Evolutionary conservation across 2,329 filamentous ascomycete genomes (phyloP), one percentile per base, ranked within the genome.

Genomic region (Fusarium nelsonii): DNA sequence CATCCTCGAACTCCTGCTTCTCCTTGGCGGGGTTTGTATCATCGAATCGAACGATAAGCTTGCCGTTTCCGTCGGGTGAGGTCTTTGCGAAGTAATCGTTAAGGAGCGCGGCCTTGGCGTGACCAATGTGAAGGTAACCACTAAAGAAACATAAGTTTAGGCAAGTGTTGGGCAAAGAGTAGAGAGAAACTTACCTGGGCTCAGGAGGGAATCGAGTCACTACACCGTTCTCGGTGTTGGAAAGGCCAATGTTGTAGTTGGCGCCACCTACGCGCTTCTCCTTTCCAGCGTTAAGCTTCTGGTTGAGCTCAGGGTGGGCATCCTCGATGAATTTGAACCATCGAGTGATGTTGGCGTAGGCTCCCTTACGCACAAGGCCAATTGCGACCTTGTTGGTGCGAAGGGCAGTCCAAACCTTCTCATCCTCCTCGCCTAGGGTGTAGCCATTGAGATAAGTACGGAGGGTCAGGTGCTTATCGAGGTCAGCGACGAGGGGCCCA

Each of bases 1-100:
- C 88, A 81, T 98, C 94, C 78, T 98, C 91, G 79, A 91, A 99
- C 82, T 98, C 96, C 78, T 95, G 90, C 84, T 97, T 97, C 85
- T 99, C 96, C 80, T 98, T 98, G 63, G 92, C 90, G 9, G 96
- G 96, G 81, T 99, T 99, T 58, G 96, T 99, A 77, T 99, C 96
- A 78, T 99, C 96, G 76, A 99, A 96, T 63, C 96, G 92, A 50
- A 98, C 88, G 63, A 97, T 90, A 74, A 99, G 85, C 75, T 91
- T 97, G 75, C 96, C 96, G 64, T 91, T 96, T 75, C 96, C 96
- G 64, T 95, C 90, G 84, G 97, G 97, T 73, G 93, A 92, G 78
- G 94, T 91, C 80, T 97, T 94, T 44, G 94, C 95, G 74, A 98
- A 98, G 85, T 97, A 98, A 79, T 98, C 94, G 83, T 96, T 97